These are phyloP conservation scores for Zygosaccharomyces pseudobailii DNA, from an alignment of 1,139 yeast genomes.

Conservation along the genomic window DNA sequence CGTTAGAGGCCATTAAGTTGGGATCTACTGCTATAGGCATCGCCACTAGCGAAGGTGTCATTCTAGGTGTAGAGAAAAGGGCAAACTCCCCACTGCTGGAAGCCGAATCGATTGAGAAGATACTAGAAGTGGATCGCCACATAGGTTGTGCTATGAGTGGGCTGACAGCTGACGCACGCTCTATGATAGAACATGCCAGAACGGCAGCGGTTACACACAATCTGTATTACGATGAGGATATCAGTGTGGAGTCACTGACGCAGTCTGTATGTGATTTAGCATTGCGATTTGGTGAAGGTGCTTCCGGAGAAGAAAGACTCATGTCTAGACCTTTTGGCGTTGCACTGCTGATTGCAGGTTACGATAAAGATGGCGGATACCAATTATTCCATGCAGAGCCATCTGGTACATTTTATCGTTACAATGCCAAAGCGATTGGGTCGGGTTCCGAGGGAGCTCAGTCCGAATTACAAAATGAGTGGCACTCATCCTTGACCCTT, in stretches of 20 bases:
- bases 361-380: slow-evolving; percentile 89
- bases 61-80: slow-evolving; percentile 94
- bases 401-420: slow-evolving; percentile 94
- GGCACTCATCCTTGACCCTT: slow-evolving; percentile 89
- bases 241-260: slow-evolving; percentile 88
- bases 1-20: slow-evolving; percentile 91
- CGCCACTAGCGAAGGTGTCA: slow-evolving; percentile 93
- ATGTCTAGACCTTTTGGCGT: slow-evolving; percentile 99
- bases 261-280: slow-evolving; percentile 98
- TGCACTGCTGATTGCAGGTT: slow-evolving; percentile 91
- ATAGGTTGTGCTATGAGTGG: slow-evolving; percentile 99
- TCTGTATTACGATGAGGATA: slow-evolving; percentile 86
- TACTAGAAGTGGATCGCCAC: slow-evolving; percentile 89
- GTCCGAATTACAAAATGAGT: slow-evolving; percentile 94
- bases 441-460: slow-evolving; percentile 99
- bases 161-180: slow-evolving; percentile 95
- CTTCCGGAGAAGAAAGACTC: slow-evolving; percentile 91
- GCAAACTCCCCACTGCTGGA: slow-evolving; percentile 91
- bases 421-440: slow-evolving; percentile 98
- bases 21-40: slow-evolving; percentile 97
- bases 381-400: slow-evolving; percentile 99
- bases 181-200: slow-evolving; percentile 98
- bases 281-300: slow-evolving; percentile 96
- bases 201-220: slow-evolving; percentile 86
- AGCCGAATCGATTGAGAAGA: slow-evolving; percentile 90